phyloP scores from a whole-genome alignment of 2,329 filamentous ascomycete genomes.

The Colletotrichum falcatum region DNA sequence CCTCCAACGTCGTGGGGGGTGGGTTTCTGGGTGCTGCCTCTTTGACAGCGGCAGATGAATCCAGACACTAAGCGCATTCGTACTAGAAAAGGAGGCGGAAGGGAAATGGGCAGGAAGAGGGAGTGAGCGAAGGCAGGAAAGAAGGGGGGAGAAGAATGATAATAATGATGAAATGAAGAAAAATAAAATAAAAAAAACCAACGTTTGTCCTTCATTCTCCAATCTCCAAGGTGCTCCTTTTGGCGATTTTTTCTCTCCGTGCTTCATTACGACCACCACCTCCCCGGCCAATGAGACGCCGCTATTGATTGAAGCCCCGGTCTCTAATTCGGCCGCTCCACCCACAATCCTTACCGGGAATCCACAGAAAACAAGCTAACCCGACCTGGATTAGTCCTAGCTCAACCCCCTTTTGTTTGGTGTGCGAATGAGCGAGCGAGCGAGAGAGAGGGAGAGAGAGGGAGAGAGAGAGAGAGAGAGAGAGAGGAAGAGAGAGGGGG shows the following conservation, averaged over 20 bases:
- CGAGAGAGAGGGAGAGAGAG: neutral
- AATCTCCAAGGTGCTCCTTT: constrained; percentile 41
- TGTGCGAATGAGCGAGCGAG: neutral
- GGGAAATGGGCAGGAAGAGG: neutral
- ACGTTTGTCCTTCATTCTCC: constrained; percentile 25
- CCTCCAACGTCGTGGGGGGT: neutral
- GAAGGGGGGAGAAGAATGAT: neutral
- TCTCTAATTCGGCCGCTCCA: constrained; percentile 37
- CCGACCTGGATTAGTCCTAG: constrained; percentile 12
- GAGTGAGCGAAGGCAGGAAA: neutral
- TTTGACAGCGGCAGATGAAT: neutral
- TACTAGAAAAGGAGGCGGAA: neutral
- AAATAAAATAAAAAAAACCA: constrained; percentile 4
- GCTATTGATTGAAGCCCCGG: constrained; percentile 14
- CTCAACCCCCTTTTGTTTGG: constrained; percentile 39
- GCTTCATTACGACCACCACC: constrained; percentile 38
- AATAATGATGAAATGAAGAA: neutral
- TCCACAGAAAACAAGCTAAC: constrained; percentile 26
- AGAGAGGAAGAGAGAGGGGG: constrained; percentile 7
- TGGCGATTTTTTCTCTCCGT: constrained; percentile 35
- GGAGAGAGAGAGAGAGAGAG: neutral
- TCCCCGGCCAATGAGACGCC: constrained; percentile 4
- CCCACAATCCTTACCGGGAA: constrained; percentile 16
- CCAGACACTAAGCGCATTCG: neutral
- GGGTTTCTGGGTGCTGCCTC: neutral